Conservation (phyloP, 2,329 filamentous ascomycete genomes). For the Raffaelea albimanens region DNA sequence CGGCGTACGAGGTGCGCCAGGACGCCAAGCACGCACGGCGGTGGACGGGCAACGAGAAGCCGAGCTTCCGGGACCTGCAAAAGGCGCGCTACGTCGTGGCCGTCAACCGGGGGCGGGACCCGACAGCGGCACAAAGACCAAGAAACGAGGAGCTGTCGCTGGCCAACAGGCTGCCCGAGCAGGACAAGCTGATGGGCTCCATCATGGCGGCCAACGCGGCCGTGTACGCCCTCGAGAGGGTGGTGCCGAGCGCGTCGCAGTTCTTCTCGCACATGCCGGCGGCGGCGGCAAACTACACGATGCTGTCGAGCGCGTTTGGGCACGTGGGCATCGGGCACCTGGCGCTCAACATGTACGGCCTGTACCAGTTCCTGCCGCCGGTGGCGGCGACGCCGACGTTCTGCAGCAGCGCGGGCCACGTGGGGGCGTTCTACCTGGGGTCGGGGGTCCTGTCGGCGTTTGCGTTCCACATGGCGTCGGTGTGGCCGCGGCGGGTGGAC, state of each 20-base stretch:
- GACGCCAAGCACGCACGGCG: slow-evolving; percentile 10
- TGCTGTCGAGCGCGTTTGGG: slow-evolving; percentile 21
- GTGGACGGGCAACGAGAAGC: neutral
- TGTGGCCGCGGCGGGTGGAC: slow-evolving; percentile 11
- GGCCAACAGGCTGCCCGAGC: slow-evolving; percentile 11
- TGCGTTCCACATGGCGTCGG: slow-evolving; percentile 13
- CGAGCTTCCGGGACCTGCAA: slow-evolving; percentile 1
- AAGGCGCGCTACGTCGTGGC: slow-evolving; percentile 3
- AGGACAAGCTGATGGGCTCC: slow-evolving; percentile 9
- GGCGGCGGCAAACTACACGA: slow-evolving; percentile 12
- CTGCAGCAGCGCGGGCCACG: slow-evolving; percentile 14
- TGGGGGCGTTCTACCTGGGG: slow-evolving; percentile 17
- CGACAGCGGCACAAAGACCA: no score
- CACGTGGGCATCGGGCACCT: slow-evolving; percentile 18
- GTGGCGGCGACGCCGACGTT: slow-evolving; percentile 15
- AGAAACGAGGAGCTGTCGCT: slow-evolving; percentile 1
- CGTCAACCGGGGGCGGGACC: neutral
- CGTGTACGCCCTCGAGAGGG: slow-evolving; percentile 9
- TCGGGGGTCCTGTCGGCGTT: slow-evolving; percentile 14
- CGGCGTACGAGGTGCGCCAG: slow-evolving; percentile 11
- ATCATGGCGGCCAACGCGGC: slow-evolving; percentile 12
- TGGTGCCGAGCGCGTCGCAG: slow-evolving; percentile 7
- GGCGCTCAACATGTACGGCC: slow-evolving; percentile 19
- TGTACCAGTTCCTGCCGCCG: slow-evolving; percentile 16
- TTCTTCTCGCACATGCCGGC: slow-evolving; percentile 14